Percentiles rank a stretch among this genome's conserved stretches.
Evolutionary conservation across 495 filamentous ascomycete species (phyloP).

Genomic region (Penicillium cosmopolitanum): DNA sequence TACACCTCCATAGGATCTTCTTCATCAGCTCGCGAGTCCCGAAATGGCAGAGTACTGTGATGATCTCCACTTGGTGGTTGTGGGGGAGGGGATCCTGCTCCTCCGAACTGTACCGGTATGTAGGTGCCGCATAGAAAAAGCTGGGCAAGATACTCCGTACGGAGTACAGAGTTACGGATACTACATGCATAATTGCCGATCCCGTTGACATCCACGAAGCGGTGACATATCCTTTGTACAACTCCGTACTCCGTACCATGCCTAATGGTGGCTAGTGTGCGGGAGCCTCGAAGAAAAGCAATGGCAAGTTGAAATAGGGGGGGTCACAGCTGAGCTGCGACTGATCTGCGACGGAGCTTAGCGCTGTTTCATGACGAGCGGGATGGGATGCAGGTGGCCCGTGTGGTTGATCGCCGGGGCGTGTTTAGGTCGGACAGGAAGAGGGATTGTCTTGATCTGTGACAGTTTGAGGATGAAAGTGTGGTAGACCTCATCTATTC

Average conservation of each 20-base stretch:
- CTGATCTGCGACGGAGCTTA: slow-evolving; percentile 30
- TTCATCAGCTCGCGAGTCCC: slow-evolving; percentile 2
- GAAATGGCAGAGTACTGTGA: not conserved
- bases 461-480: not conserved
- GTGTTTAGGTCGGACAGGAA: not conserved
- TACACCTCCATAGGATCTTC: slow-evolving; percentile 8
- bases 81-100: not conserved
- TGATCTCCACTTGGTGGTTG: slow-evolving; percentile 2
- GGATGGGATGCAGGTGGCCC: slow-evolving; percentile 30
- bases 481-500: not conserved
- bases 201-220: slow-evolving; percentile 1
- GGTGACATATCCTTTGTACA: not conserved
- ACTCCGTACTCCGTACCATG: not conserved
- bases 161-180: not conserved
- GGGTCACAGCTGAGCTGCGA: slow-evolving; percentile 16
- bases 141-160: not conserved
- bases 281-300: slow-evolving; percentile 8
- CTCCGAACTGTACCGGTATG: not conserved
- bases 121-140: not conserved
- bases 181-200: slow-evolving; percentile 15
- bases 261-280: slow-evolving; percentile 8
- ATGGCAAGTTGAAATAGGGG: slow-evolving; percentile 1
- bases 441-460: not conserved
- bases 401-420: slow-evolving; percentile 24
- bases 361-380: slow-evolving; percentile 29